Conservation (phyloP, 306 rosid genomes). For the Parietaria judaica region DNA sequence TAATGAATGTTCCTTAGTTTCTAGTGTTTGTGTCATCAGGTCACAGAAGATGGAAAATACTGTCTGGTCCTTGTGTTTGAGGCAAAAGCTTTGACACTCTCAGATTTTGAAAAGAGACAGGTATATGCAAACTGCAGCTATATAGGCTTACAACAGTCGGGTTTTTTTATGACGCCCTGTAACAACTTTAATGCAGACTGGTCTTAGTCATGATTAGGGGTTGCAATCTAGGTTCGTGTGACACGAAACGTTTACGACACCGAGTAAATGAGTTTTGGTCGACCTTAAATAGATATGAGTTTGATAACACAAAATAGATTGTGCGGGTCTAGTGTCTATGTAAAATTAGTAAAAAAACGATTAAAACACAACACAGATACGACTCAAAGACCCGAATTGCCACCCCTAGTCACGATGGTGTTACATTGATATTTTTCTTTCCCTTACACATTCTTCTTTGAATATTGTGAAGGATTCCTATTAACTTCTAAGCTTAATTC, state of each 20-base stretch:
- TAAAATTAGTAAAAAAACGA: too few relatives aligned
- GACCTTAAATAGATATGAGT: neutral
- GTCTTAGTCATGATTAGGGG: neutral
- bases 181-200: neutral
- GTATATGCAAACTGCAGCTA: slow-evolving; percentile 18
- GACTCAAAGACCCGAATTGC: too few relatives aligned
- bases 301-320: too few relatives aligned
- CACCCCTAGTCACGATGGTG: neutral
- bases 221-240: too few relatives aligned
- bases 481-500: slow-evolving; percentile 15
- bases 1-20: neutral
- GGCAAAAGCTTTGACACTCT: slow-evolving; percentile 68
- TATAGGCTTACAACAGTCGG: neutral
- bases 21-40: slow-evolving; percentile 43
- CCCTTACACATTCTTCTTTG: neutral
- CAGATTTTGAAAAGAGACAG: slow-evolving; percentile 93
- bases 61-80: slow-evolving; percentile 64
- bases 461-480: slow-evolving; percentile 6
- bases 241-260: too few relatives aligned
- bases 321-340: too few relatives aligned
- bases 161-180: neutral
- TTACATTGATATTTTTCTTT: neutral
- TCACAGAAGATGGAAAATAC: slow-evolving; percentile 71
- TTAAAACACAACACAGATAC: too few relatives aligned
- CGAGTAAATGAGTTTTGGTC: too few relatives aligned